These are phyloP conservation scores for Gossypium laxum DNA, from an alignment of 441 rosid genomes.

Conservation along the genomic window DNA sequence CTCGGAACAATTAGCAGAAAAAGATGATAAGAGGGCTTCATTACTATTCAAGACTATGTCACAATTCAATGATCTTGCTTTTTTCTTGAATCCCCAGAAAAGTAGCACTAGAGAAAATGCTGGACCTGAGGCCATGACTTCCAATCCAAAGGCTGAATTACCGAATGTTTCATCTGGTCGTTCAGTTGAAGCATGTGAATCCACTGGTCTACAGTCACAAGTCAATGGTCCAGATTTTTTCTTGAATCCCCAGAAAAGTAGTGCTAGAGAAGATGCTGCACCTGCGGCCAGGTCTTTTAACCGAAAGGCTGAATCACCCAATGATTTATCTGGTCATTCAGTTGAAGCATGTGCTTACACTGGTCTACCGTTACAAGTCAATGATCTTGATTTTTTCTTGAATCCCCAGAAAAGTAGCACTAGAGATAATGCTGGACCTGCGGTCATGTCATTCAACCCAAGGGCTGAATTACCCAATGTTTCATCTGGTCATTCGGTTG, in stretches of 20 bases:
- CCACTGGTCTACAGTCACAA: conserved; percentile 32
- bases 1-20: conserved; percentile 26
- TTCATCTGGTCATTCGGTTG: conserved; percentile 20
- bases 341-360: conserved; percentile 17
- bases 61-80: conserved; percentile 65
- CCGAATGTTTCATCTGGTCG: conserved; percentile 25
- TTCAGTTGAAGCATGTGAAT: conserved; percentile 19
- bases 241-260: conserved; percentile 66
- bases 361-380: conserved; percentile 40
- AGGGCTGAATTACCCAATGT: conserved; percentile 25
- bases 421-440: conserved; percentile 26
- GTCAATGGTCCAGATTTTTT: conserved; percentile 73
- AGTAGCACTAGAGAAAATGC: conserved; percentile 28
- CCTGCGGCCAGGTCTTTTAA: conserved; percentile 19
- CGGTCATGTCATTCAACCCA: conserved; percentile 18
- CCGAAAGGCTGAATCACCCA: conserved; percentile 20
- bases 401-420: conserved; percentile 51
- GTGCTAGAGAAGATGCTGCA: conserved; percentile 25
- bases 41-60: conserved; percentile 56
- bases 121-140: conserved; percentile 22
- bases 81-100: conserved; percentile 76
- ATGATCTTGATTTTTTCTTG: conserved; percentile 78
- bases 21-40: conserved; percentile 35
- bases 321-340: conserved; percentile 23
- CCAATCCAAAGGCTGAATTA: conserved; percentile 18